Evolutionary conservation across 1,139 yeast species (phyloP), one percentile per base, ranked within the genome.

Genomic region (Pichia sp.): DNA sequence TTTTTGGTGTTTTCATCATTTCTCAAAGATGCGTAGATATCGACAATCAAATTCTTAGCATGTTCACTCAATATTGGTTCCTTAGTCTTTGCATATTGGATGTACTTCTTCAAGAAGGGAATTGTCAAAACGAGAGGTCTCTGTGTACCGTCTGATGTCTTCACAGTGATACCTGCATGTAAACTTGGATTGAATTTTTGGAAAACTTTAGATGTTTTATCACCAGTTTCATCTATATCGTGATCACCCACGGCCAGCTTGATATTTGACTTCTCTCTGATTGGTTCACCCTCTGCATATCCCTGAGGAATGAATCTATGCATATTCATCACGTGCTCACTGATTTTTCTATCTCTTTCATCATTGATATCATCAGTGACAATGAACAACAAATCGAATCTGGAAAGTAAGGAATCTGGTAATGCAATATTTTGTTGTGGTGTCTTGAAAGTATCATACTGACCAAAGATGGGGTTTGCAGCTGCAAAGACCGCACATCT

Each of bases 401-500:
- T 96, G 11, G 97, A 91, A 46, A 91, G 69, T 43, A 91, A 68
- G 5, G 99, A 91, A 63, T 93, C 99, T 1, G 99, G 98, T 38
- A 91, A 71, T 0, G 97, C 97, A 50, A 93, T 93, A 55, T 91
- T 91, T 60, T 85, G 84, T 59, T 88, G 96, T 5, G 98, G 98
- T 50, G 93, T 96, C 63, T 85, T 87, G 60, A 85, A 94, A 25
- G 88, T 79, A 62, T 91, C 97, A 58, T 91, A 93, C 59, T 91
- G 97, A 30, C 98, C 98, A 61, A 80, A 87, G 3, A 91, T 88
- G 0, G 99, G 99, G 56, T 91, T 91, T 9, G 99, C 99, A 21
- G 99, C 99, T 0, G 98, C 98, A 50, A 93, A 75, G 16, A 91
- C 98, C 27, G 95, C 83, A 65, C 98, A 91, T 52, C 99, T 76